Conservation (phyloP, 768 basidiomycete genomes). For the Tephrocybe sp. region DNA sequence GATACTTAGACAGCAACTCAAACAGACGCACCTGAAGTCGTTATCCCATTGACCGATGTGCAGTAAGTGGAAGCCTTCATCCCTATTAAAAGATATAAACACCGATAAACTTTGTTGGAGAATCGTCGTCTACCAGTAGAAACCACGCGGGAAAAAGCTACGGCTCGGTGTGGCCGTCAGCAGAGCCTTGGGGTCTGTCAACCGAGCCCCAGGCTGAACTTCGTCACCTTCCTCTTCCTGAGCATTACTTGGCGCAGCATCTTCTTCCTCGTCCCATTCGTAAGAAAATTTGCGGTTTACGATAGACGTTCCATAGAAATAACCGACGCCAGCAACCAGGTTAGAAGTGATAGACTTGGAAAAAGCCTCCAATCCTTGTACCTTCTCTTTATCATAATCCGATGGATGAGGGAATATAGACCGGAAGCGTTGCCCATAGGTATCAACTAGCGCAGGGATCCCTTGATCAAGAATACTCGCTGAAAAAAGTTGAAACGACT, state of each 20-base stretch:
- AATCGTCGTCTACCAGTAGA: slow-evolving; percentile 74
- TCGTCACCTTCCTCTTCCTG: slow-evolving; percentile 37
- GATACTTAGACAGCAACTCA: not conserved
- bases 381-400: slow-evolving; percentile 48
- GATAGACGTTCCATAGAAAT: slow-evolving; percentile 91
- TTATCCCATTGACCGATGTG: slow-evolving; percentile 94
- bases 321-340: slow-evolving; percentile 90
- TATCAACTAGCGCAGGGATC: slow-evolving; percentile 59
- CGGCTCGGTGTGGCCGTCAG: slow-evolving; percentile 94
- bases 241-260: slow-evolving; percentile 27
- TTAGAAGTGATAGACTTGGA: slow-evolving; percentile 91
- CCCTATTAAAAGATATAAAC: slow-evolving; percentile 50
- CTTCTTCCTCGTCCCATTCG: slow-evolving; percentile 84
- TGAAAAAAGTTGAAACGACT: slow-evolving; percentile 25
- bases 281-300: slow-evolving; percentile 83
- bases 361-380: slow-evolving; percentile 60
- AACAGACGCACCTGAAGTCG: slow-evolving; percentile 60
- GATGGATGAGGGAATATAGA: slow-evolving; percentile 66
- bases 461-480: slow-evolving; percentile 68
- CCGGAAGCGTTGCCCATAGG: slow-evolving; percentile 70
- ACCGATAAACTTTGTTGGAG: not conserved
- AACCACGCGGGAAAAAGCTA: slow-evolving; percentile 96
- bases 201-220: slow-evolving; percentile 50
- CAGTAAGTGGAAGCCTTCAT: slow-evolving; percentile 94
- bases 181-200: slow-evolving; percentile 75